phyloP scores from a whole-genome alignment of 2,329 filamentous ascomycete species.

The Pseudogymnoascus sp. region DNA sequence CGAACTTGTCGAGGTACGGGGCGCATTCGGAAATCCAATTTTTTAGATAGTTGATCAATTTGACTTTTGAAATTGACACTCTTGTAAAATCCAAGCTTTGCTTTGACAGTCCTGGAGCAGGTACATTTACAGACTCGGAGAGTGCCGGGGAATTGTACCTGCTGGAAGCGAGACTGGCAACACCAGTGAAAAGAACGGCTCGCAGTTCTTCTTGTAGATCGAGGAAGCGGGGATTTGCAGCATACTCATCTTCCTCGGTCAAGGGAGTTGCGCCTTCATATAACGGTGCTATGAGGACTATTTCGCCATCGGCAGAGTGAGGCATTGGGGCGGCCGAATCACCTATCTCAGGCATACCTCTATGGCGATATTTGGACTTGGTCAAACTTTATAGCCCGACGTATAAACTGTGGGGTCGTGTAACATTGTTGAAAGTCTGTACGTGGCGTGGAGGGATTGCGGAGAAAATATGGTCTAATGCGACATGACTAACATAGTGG shows the following conservation, averaged over 20 bases:
- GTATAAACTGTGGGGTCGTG: neutral
- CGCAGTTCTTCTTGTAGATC: slow-evolving; percentile 38
- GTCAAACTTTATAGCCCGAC: neutral
- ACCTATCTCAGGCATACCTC: neutral
- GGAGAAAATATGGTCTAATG: neutral
- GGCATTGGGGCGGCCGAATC: neutral
- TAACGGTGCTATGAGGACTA: neutral
- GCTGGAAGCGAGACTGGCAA: slow-evolving; percentile 28
- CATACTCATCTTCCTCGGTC: slow-evolving; percentile 21
- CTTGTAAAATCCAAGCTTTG: slow-evolving; percentile 21
- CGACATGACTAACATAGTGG: neutral
- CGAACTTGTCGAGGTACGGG: slow-evolving; percentile 45
- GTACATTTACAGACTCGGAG: slow-evolving; percentile 18
- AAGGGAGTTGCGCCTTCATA: neutral
- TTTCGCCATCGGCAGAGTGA: neutral
- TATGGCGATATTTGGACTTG: neutral
- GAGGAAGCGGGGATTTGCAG: slow-evolving; percentile 34
- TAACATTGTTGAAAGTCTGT: neutral
- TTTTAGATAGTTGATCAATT: slow-evolving; percentile 30
- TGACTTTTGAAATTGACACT: neutral
- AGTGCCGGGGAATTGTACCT: slow-evolving; percentile 25
- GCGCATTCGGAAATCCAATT: slow-evolving; percentile 46
- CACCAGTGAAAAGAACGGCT: slow-evolving; percentile 33
- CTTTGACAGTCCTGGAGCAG: slow-evolving; percentile 18
- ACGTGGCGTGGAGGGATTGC: neutral